Evolutionary conservation across 345 rosid species (phyloP).

Genomic region (Citrus sp.): DNA sequence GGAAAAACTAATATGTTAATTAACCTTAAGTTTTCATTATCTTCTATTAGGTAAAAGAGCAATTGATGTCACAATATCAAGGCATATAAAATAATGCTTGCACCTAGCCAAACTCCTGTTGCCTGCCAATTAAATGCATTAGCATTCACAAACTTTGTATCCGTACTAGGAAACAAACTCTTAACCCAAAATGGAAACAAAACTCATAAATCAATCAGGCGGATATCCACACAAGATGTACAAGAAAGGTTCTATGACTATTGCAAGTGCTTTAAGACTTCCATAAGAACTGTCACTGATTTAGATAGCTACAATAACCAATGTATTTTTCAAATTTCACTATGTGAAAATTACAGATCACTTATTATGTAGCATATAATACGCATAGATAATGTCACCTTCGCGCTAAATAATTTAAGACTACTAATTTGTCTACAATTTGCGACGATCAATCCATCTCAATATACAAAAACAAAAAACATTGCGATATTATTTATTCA

Average conservation of each 20-base stretch:
- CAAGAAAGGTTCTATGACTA: background rate
- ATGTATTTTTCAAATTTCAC: background rate
- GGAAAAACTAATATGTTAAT: background rate
- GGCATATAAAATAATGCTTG: background rate
- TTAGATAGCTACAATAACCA: background rate
- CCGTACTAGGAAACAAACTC: background rate
- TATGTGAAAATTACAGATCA: background rate
- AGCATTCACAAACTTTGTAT: background rate
- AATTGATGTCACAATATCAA: background rate
- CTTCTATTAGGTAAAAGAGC: background rate
- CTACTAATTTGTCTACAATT: background rate
- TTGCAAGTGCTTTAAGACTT: background rate
- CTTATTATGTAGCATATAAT: background rate
- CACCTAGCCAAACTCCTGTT: background rate
- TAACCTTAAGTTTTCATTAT: background rate
- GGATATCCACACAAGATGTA: too few relatives aligned
- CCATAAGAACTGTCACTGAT: background rate
- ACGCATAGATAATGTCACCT: background rate
- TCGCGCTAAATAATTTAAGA: background rate
- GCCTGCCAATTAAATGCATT: background rate
- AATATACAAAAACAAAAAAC: too few relatives aligned
- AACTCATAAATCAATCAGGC: background rate
- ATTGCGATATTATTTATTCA: background rate
- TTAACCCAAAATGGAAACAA: background rate
- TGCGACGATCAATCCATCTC: too few relatives aligned